phyloP scores from a whole-genome alignment of 768 basidiomycete species.

The Nidularia sp. region DNA sequence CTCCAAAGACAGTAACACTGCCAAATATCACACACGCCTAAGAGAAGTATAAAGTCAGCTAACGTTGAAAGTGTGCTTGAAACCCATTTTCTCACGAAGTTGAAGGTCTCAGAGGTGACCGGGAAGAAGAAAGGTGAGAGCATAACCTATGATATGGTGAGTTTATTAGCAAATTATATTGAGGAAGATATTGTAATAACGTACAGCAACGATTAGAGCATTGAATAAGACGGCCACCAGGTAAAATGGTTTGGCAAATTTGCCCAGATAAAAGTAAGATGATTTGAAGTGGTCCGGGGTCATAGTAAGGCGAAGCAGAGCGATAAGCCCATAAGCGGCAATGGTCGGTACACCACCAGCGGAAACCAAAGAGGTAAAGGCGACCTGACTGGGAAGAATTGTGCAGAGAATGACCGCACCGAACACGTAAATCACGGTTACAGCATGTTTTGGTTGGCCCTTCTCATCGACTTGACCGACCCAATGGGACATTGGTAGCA shows the following conservation, averaged over 20 bases:
- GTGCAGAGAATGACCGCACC: conserved; percentile 76
- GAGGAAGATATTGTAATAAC: conserved; percentile 18
- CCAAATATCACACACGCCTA: conserved; percentile 80
- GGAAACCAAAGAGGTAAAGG: conserved; percentile 87
- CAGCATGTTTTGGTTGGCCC: conserved; percentile 80
- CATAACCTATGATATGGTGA: conserved; percentile 48
- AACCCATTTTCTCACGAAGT: conserved; percentile 50
- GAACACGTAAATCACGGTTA: conserved; percentile 83
- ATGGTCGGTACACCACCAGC: conserved; percentile 86
- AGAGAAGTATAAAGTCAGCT: too few relatives aligned
- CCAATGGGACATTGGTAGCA: conserved; percentile 81
- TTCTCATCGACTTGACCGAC: conserved; percentile 67
- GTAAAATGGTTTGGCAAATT: conserved; percentile 65
- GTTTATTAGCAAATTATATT: conserved; percentile 5
- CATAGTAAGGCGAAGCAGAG: conserved; percentile 68
- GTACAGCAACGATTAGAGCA: conserved; percentile 64
- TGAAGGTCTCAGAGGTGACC: conserved; percentile 70
- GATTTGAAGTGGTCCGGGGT: conserved; percentile 73
- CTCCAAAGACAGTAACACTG: conserved; percentile 70
- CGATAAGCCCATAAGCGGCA: conserved; percentile 83
- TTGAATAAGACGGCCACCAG: conserved; percentile 68
- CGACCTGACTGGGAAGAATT: conserved; percentile 86
- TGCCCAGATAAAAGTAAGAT: conserved; percentile 72
- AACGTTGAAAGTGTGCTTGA: too few relatives aligned
- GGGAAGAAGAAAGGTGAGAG: conserved; percentile 89